Evolutionary conservation across 2,329 filamentous ascomycete species (phyloP), one percentile per base, ranked within the genome.

Genomic region (Ascochyta koolunga): DNA sequence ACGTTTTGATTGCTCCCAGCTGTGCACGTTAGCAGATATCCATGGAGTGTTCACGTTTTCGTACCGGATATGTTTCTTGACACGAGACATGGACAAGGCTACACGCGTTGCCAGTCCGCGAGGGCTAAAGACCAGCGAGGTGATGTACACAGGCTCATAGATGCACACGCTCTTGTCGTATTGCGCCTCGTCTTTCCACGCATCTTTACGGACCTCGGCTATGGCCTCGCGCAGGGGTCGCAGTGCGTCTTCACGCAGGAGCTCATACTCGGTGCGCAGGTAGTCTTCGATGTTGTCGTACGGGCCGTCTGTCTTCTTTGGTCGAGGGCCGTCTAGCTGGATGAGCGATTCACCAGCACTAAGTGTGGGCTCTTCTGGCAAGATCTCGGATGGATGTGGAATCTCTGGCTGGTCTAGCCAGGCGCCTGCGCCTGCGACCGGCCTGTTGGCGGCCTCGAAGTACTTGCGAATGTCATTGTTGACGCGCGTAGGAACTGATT

Each of bases 181-280:
- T 9, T 70, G 81, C 0, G 79, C 79, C 52, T 96, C 91, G 11
- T 72, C 72, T 16, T 60, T 60, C 50, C 50, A 65, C 2, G 65
- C 59, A 4, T 57, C 47, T 8, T 52, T 45, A 6, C 65, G 65
- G 36, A 66, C 54, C 11, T 80, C 74, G 0, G 77, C 75, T 1
- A 96, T 82, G 0, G 89, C 86, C 57, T 85, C 81, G 6, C 91
- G 83, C 0, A 96, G 78, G 1, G 87, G 82, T 11, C 88, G 83
- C 3, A 90, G 78, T 0, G 86, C 84, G 67, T 96, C 91, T 66
- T 91, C 89, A 2, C 92, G 83, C 7, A 91, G 79, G 1, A 96
- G 82, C 3, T 85, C 79, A 67, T 95, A 96, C 43, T 96, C 90
- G 0, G 85, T 82, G 27, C 84, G 78, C 0, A 96, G 78, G 53